These are phyloP conservation scores for Dioszegia crocea DNA, from an alignment of 768 basidiomycete species.

Conservation along the genomic window DNA sequence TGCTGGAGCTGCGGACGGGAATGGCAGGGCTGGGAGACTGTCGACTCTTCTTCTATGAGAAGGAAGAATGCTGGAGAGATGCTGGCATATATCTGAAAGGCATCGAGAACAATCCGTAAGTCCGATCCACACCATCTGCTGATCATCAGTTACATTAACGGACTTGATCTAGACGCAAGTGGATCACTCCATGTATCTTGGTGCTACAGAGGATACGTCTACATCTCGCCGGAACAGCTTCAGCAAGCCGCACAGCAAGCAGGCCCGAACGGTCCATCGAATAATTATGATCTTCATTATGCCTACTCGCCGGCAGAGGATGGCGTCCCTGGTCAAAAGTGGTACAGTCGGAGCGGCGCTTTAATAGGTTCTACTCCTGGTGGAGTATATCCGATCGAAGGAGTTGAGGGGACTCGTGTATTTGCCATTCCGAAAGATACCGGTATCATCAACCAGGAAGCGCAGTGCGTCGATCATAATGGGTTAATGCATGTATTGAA, in stretches of 20 bases:
- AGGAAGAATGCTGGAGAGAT: neutral
- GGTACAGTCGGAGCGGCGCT: neutral
- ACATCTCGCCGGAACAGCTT: neutral
- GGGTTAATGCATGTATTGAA: constrained; percentile 4
- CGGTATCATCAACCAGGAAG: constrained; percentile 5
- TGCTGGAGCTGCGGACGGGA: neutral
- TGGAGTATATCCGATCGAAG: neutral
- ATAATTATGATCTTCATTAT: constrained; percentile 7
- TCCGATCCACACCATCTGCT: neutral
- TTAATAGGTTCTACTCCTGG: neutral
- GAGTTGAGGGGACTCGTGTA: neutral
- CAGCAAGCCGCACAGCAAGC: neutral
- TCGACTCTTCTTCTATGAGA: neutral
- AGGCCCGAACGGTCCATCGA: constrained; percentile 5
- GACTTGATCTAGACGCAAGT: neutral
- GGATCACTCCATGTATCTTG: neutral
- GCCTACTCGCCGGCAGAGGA: constrained; percentile 2
- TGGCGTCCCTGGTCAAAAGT: neutral
- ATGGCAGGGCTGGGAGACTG: neutral
- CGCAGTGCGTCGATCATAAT: neutral
- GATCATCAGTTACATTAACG: constrained; percentile 4
- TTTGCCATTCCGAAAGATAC: neutral
- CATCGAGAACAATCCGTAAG: constrained; percentile 1
- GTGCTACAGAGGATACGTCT: constrained; percentile 3
- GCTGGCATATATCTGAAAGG: constrained; percentile 1